These are phyloP conservation scores for Linum tenue DNA, from an alignment of 345 rosid genomes.

Conservation along the genomic window DNA sequence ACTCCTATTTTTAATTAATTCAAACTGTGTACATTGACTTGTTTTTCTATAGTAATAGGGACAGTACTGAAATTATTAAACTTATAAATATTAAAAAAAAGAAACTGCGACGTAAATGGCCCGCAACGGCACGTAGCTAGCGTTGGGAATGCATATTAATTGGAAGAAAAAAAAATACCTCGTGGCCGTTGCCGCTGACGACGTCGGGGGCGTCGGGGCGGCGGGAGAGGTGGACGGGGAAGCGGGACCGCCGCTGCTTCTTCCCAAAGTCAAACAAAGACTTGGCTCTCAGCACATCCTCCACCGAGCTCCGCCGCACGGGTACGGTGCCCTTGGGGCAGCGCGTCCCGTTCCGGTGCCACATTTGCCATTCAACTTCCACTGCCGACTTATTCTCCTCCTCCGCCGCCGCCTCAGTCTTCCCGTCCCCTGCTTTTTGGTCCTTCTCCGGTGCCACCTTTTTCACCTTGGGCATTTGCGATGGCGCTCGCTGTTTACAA, in stretches of 20 bases:
- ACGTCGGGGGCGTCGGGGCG: slow-evolving; percentile 67
- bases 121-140: not conserved
- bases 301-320: slow-evolving; percentile 17
- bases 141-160: too few relatives aligned
- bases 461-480: slow-evolving; percentile 18
- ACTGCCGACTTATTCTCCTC: not conserved
- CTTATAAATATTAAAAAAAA: too few relatives aligned
- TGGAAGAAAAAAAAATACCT: slow-evolving; percentile 7
- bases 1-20: too few relatives aligned
- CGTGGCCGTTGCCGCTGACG: slow-evolving; percentile 43
- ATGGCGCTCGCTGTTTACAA: slow-evolving; percentile 45
- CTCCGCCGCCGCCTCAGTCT: slow-evolving; percentile 2
- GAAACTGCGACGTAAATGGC: not conserved
- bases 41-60: too few relatives aligned
- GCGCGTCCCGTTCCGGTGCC: slow-evolving; percentile 27
- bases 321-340: slow-evolving; percentile 27
- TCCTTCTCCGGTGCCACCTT: slow-evolving; percentile 15
- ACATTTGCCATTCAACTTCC: slow-evolving; percentile 33
- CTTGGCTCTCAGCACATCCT: slow-evolving; percentile 29
- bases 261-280: slow-evolving; percentile 86
- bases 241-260: slow-evolving; percentile 26
- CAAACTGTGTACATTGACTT: too few relatives aligned
- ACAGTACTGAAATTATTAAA: too few relatives aligned
- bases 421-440: not conserved
- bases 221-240: slow-evolving; percentile 15